Evolutionary conservation across 83 land plant species (phyloP).

Genomic region (Picea engelmannii): DNA sequence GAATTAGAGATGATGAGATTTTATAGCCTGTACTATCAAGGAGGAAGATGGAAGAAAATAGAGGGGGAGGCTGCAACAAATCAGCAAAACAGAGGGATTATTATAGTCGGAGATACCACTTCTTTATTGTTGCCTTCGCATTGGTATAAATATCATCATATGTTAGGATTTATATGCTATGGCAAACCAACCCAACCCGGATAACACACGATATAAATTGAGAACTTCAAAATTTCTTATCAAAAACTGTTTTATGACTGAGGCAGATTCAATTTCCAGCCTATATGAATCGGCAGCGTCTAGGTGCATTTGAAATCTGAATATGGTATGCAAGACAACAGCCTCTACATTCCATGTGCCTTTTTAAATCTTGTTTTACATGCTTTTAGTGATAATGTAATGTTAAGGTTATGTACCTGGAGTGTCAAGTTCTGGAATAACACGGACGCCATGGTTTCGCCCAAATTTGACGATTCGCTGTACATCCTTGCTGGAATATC

Average conservation of each 20-base stretch:
- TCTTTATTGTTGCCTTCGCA: too few species aligned
- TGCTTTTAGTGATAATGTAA: neutral
- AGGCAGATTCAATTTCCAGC: neutral
- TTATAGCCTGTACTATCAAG: too few species aligned
- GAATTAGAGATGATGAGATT: too few species aligned
- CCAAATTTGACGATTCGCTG: slow-evolving; percentile 55
- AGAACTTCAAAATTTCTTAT: neutral
- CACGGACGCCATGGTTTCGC: slow-evolving; percentile 62
- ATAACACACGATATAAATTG: too few species aligned
- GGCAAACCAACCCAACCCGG: too few species aligned
- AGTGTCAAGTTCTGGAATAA: slow-evolving; percentile 83
- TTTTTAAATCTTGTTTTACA: neutral
- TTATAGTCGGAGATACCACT: too few species aligned
- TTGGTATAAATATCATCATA: too few species aligned
- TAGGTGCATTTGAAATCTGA: neutral
- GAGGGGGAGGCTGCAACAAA: too few species aligned
- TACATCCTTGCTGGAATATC: slow-evolving; percentile 61
- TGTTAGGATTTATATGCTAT: too few species aligned
- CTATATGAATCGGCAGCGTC: neutral
- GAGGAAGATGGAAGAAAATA: too few species aligned
- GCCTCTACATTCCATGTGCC: neutral
- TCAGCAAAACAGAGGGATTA: too few species aligned
- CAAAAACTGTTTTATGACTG: neutral
- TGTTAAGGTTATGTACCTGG: slow-evolving; percentile 57
- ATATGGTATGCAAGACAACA: neutral